These are phyloP conservation scores for Begonia fuchsioides DNA, from an alignment of 306 rosid genomes.

Conservation along the genomic window DNA sequence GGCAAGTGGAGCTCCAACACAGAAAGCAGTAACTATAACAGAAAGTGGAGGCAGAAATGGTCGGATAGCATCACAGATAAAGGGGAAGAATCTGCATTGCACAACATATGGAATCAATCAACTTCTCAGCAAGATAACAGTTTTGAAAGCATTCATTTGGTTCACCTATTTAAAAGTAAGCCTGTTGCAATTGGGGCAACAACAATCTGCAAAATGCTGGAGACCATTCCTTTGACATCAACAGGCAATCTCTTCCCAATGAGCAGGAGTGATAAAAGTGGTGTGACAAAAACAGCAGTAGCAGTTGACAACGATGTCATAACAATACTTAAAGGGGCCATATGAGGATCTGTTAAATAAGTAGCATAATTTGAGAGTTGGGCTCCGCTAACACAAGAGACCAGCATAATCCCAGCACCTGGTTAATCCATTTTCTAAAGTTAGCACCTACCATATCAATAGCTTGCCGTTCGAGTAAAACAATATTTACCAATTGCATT, in stretches of 20 bases:
- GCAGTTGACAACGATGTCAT: constrained; percentile 96
- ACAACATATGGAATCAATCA: constrained; percentile 4
- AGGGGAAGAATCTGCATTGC: constrained; percentile 61
- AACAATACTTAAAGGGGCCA: constrained; percentile 89
- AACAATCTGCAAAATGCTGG: constrained; percentile 81
- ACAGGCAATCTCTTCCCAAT: constrained; percentile 89
- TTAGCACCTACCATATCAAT: constrained; percentile 16
- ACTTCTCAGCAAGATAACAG: constrained; percentile 6
- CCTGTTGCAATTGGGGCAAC: constrained; percentile 72
- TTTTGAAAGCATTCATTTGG: constrained; percentile 7
- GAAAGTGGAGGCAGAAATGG: constrained; percentile 81
- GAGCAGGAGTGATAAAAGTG: constrained; percentile 65
- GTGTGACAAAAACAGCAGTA: constrained; percentile 74
- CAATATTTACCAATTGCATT: constrained; percentile 52
- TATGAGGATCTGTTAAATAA: constrained; percentile 69
- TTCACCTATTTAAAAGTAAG: constrained; percentile 72
- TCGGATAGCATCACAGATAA: constrained; percentile 45
- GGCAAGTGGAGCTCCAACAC: constrained; percentile 97
- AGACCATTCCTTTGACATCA: constrained; percentile 94
- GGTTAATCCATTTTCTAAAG: constrained; percentile 18
- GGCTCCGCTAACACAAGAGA: constrained; percentile 91
- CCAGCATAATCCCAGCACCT: constrained; percentile 92
- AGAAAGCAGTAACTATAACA: constrained; percentile 65
- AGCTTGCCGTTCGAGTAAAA: constrained; percentile 11
- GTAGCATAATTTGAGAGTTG: constrained; percentile 93